Evolutionary conservation across 148 eudicot species (phyloP).

Genomic region (Nepenthes mirabilis): DNA sequence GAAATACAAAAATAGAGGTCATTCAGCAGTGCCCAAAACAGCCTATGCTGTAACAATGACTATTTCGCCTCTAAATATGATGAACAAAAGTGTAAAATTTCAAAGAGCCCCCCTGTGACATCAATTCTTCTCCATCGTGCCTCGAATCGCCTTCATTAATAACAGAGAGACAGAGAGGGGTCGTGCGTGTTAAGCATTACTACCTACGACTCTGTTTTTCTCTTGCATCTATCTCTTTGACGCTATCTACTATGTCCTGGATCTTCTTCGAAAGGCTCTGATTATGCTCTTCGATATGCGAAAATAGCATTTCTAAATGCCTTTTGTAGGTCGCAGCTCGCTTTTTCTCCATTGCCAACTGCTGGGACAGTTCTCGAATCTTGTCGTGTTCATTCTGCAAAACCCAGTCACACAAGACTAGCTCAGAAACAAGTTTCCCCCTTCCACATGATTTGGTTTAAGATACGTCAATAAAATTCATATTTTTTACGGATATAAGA

Average conservation of each 20-base stretch:
- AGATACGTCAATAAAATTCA: too few relatives aligned
- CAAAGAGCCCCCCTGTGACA: neutral
- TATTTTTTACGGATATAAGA: too few relatives aligned
- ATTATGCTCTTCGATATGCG: conserved; percentile 90
- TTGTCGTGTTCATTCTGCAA: conserved; percentile 80
- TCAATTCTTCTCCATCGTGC: neutral
- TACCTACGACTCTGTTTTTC: conserved; percentile 38
- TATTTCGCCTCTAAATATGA: too few relatives aligned
- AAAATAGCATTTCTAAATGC: conserved; percentile 76
- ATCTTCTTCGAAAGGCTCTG: conserved; percentile 64
- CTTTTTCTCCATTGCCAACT: conserved; percentile 74
- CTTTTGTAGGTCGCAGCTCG: conserved; percentile 72
- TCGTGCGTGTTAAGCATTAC: conserved; percentile 4
- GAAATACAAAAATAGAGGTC: neutral
- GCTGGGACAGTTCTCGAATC: conserved; percentile 80
- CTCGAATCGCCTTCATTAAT: neutral
- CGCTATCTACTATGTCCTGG: conserved; percentile 49
- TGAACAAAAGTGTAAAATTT: neutral
- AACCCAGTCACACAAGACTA: neutral
- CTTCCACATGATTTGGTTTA: too few relatives aligned
- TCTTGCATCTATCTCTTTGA: conserved; percentile 60
- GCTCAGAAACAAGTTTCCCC: too few relatives aligned
- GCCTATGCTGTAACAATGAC: neutral
- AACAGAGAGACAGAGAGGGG: neutral
- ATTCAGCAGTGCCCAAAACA: neutral